These are phyloP conservation scores for Alisma plantagoaquatica DNA, from an alignment of 106 monocot genomes.

Conservation along the genomic window DNA sequence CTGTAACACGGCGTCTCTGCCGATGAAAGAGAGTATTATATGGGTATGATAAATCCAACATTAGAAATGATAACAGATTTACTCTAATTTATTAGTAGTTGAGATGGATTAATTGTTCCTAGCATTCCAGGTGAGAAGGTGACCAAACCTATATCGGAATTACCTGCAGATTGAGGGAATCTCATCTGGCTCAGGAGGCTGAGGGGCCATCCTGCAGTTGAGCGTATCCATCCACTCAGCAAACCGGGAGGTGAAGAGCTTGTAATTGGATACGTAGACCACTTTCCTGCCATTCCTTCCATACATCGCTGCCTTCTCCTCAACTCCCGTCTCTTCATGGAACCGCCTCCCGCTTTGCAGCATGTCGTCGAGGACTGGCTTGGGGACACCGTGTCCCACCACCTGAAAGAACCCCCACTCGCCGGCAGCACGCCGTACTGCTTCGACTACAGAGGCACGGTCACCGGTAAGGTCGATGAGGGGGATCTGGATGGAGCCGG, in stretches of 20 bases:
- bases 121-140: no score
- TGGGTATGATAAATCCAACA: no score
- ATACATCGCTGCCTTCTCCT: background rate
- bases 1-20: background rate
- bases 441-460: no score
- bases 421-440: background rate
- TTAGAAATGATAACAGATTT: no score
- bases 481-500: background rate
- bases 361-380: background rate
- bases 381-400: constrained; percentile 1
- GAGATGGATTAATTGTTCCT: no score
- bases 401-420: background rate
- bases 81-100: no score
- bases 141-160: no score
- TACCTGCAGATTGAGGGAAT: constrained; percentile 1
- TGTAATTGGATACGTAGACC: background rate
- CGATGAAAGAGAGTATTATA: no score
- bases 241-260: background rate
- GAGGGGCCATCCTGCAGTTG: background rate
- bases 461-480: constrained; percentile 15
- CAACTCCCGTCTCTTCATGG: background rate
- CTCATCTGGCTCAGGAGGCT: background rate
- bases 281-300: background rate
- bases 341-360: background rate
- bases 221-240: constrained; percentile 7